These are phyloP conservation scores for Pleurotus tuber-regium DNA, from an alignment of 768 basidiomycete species.

Conservation along the genomic window DNA sequence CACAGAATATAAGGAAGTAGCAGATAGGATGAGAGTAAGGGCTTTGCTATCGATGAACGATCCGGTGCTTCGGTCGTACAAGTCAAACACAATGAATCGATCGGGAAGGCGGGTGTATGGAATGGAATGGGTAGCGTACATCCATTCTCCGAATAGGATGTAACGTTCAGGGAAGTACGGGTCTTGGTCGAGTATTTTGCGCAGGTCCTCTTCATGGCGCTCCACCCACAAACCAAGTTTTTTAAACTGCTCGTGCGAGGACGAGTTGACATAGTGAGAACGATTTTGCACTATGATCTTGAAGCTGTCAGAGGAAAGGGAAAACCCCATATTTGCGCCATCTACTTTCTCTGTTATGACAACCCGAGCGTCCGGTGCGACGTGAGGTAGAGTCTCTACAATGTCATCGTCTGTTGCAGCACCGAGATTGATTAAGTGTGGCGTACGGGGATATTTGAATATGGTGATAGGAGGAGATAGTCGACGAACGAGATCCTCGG, in stretches of 20 bases:
- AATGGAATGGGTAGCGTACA: slow-evolving; percentile 60
- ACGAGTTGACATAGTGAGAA: slow-evolving; percentile 55
- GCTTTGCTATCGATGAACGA: slow-evolving; percentile 36
- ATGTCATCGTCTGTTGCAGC: slow-evolving; percentile 55
- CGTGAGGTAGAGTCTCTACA: slow-evolving; percentile 12
- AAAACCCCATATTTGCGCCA: slow-evolving; percentile 68
- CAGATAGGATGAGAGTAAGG: slow-evolving; percentile 31
- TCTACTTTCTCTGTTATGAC: slow-evolving; percentile 65
- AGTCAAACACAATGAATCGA: slow-evolving; percentile 56
- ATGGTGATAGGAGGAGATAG: slow-evolving; percentile 42
- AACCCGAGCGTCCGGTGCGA: slow-evolving; percentile 26
- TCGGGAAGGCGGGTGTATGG: slow-evolving; percentile 52
- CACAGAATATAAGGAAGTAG: slow-evolving; percentile 39
- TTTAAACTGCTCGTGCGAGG: slow-evolving; percentile 61
- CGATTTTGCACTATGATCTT: slow-evolving; percentile 58
- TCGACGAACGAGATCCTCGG: slow-evolving; percentile 40
- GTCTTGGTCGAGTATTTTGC: slow-evolving; percentile 42
- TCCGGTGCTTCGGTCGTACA: slow-evolving; percentile 49
- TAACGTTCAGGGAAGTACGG: slow-evolving; percentile 54
- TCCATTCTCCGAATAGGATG: slow-evolving; percentile 64
- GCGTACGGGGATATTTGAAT: slow-evolving; percentile 60
- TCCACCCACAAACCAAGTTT: slow-evolving; percentile 56
- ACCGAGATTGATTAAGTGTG: slow-evolving; percentile 57
- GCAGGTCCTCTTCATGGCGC: slow-evolving; percentile 40
- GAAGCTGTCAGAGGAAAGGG: slow-evolving; percentile 43